Percentiles rank a stretch among this genome's conserved stretches.
These are phyloP conservation scores for Pelargonium nanum DNA, from an alignment of 345 rosid species.

Conservation along the genomic window DNA sequence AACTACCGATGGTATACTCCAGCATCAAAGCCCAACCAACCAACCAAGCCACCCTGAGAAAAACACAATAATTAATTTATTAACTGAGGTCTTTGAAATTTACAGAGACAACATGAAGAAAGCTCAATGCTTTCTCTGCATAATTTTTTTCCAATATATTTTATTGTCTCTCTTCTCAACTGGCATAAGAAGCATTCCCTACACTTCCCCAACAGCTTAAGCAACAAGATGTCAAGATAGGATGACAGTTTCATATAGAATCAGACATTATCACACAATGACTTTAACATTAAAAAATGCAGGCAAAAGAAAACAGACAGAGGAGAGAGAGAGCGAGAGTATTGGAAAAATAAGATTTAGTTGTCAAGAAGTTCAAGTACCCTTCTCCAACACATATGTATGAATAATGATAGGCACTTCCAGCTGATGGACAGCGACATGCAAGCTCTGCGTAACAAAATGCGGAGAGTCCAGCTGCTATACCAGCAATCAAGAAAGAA, in stretches of 20 bases:
- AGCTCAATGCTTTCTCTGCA: neutral
- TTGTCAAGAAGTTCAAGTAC: slow-evolving; percentile 24
- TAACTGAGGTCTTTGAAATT: neutral
- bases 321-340: neutral
- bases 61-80: neutral
- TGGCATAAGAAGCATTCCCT: no score
- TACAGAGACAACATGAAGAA: neutral
- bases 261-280: no score
- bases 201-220: no score
- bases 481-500: slow-evolving; percentile 84
- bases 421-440: slow-evolving; percentile 93
- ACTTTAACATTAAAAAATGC: no score
- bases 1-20: slow-evolving; percentile 91
- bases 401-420: slow-evolving; percentile 96
- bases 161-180: neutral
- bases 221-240: no score
- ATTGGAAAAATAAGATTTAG: neutral
- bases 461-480: slow-evolving; percentile 90
- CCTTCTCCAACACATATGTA: slow-evolving; percentile 95
- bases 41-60: slow-evolving; percentile 77
- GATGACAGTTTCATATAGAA: no score
- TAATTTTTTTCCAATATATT: neutral
- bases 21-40: slow-evolving; percentile 90
- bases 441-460: slow-evolving; percentile 97
- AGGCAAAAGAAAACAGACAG: no score